Percentiles rank a stretch among this genome's conserved stretches.
Evolutionary conservation across 73 alveolate species (phyloP).

Genomic region (Paramecium sonneborni): DNA sequence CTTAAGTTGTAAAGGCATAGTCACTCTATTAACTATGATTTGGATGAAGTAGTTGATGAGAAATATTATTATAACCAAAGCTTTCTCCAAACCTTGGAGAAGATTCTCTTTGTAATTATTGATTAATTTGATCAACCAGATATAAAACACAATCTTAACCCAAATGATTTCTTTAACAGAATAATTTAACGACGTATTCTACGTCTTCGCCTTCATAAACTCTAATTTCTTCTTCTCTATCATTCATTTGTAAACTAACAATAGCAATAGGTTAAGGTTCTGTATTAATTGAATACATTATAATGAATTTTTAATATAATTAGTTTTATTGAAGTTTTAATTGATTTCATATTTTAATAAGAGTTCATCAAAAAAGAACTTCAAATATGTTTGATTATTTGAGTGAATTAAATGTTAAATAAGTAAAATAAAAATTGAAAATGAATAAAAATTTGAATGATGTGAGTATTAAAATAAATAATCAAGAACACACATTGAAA

Average conservation of each 20-base stretch:
- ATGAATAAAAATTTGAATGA: background rate
- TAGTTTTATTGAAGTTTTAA: background rate
- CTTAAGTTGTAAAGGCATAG: background rate
- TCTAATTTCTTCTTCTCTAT: background rate
- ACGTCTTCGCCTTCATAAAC: conserved; percentile 27
- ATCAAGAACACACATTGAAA: background rate
- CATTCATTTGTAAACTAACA: background rate
- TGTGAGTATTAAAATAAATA: background rate
- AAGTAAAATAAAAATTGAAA: background rate
- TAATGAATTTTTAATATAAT: background rate
- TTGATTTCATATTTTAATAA: background rate
- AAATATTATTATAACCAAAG: background rate
- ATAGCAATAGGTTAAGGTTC: background rate
- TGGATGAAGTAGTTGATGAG: background rate
- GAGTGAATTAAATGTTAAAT: background rate
- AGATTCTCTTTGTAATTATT: conserved; percentile 5
- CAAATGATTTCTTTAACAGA: background rate
- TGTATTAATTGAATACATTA: background rate
- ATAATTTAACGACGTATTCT: background rate
- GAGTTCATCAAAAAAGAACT: background rate
- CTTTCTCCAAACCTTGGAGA: conserved; percentile 34
- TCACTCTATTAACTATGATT: conserved; percentile 11
- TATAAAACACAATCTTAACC: conserved; percentile 9
- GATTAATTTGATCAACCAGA: background rate
- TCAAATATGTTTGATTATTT: background rate